Conservation (phyloP, 2,329 filamentous ascomycete genomes). For the Trichoderma atroviride region DNA sequence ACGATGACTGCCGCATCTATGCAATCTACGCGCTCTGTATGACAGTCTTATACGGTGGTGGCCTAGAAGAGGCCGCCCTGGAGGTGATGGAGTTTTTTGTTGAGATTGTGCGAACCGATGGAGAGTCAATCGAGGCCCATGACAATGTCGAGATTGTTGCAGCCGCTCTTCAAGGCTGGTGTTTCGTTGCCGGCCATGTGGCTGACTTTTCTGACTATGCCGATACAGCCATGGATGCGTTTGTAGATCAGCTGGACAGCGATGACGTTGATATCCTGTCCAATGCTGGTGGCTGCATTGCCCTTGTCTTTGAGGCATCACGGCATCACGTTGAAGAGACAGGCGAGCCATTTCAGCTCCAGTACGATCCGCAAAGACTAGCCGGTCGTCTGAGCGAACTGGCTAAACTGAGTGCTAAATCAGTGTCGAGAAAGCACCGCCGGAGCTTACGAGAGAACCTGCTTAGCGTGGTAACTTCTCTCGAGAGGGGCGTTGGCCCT, state of each 20-base stretch:
- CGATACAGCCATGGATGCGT: constrained; percentile 73
- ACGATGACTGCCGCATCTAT: constrained; percentile 66
- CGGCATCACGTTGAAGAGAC: constrained; percentile 53
- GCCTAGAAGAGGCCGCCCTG: constrained; percentile 65
- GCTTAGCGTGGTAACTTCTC: constrained; percentile 55
- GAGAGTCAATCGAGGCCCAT: constrained; percentile 68
- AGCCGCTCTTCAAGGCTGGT: constrained; percentile 77
- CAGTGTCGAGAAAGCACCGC: constrained; percentile 53
- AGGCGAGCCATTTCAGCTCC: constrained; percentile 52
- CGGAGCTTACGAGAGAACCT: constrained; percentile 53
- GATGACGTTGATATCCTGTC: constrained; percentile 72
- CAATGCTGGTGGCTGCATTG: constrained; percentile 77
- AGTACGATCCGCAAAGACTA: constrained; percentile 54
- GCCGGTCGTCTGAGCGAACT: constrained; percentile 53
- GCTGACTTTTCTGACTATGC: constrained; percentile 74
- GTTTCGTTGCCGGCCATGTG: constrained; percentile 75
- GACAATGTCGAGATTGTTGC: constrained; percentile 73
- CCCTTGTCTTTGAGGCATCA: constrained; percentile 76
- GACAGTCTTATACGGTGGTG: constrained; percentile 76
- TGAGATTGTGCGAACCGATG: constrained; percentile 79
- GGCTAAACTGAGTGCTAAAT: constrained; percentile 51
- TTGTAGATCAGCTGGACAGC: constrained; percentile 84
- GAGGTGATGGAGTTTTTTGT: constrained; percentile 75
- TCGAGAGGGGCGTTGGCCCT: constrained; percentile 57
- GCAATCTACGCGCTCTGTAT: constrained; percentile 74